Evolutionary conservation across 352 stramenopile genomes (phyloP), one percentile per base, ranked within the genome.

Genomic region (Globisporangium iwayamae): DNA sequence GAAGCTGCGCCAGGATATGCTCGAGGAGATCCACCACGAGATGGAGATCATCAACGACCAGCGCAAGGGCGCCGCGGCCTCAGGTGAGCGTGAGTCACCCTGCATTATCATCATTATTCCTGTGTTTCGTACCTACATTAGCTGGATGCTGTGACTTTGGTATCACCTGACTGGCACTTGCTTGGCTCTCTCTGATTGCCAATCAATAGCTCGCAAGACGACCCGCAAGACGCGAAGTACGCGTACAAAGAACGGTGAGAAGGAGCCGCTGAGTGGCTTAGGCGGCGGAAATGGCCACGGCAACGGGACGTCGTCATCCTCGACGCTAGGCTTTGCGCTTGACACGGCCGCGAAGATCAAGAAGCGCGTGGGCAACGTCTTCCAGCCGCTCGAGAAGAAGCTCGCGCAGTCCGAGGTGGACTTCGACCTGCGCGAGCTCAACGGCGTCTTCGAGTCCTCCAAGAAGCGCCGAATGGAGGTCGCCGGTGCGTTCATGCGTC

Each of bases 1-100:
- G 41, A 90, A 89, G 65, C 67, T 94, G 56, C 81, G 85, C 20
- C 79, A 92, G 28, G 83, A 92, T 62, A 94, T 94, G 85, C 72
- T 94, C 28, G 83, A 92, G 30, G 85, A 94, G 69, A 94, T 94
- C 70, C 79, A 91, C 48, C 74, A 91, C 45, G 85, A 94, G 70
- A 92, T 94, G 71, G 83, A 94, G 64, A 87, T 91, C 58, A 73
- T 91, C 34, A 72, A 85, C 51, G 85, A 90, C 60, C 81, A 94
- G 66, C 82, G 79, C 55, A 89, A 86, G 30, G 80, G 82, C 52
- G 78, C 68, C 22, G 75, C 74, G 53, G 72, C 63, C 32, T 79
- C 74, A 51, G 47, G 65, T 54, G 43, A 56, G 47, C 51, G 22
- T 64, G 38, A 46, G 50, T 66, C 18, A 43, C 22, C 3, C 39